A percentile compares a stretch with the other conserved stretches of the same genome.
Conservation (phyloP, 805 yeast species). For the Ascoidea tarda region DNA sequence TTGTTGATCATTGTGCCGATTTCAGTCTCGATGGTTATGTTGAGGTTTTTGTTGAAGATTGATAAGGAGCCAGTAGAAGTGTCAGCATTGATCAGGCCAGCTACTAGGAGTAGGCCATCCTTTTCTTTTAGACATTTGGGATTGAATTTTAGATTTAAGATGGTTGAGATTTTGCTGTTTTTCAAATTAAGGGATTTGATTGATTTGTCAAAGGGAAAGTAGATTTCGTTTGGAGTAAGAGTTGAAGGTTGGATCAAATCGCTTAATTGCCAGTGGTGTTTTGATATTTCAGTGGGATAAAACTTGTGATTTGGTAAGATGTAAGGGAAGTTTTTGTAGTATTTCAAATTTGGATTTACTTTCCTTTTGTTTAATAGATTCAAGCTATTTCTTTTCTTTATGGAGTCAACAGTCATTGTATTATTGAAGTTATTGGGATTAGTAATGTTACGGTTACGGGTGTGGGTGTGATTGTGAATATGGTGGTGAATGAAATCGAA, state of each 20-base stretch:
- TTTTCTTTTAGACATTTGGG: slow-evolving; percentile 59
- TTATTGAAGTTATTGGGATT: neutral
- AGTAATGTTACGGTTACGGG: no score
- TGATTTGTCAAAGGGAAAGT: slow-evolving; percentile 44
- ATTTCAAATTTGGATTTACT: no score
- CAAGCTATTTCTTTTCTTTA: no score
- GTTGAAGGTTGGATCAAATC: slow-evolving; percentile 50
- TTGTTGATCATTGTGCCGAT: slow-evolving; percentile 77
- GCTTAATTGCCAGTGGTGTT: slow-evolving; percentile 67
- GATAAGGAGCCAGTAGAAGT: neutral
- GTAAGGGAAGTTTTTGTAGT: neutral
- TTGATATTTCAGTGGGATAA: slow-evolving; percentile 18
- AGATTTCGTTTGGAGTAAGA: slow-evolving; percentile 26
- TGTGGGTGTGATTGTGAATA: neutral
- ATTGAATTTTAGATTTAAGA: slow-evolving; percentile 41
- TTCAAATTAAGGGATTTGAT: slow-evolving; percentile 31
- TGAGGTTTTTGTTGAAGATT: neutral
- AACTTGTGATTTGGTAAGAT: neutral
- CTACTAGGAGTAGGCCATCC: slow-evolving; percentile 33
- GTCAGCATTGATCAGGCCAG: slow-evolving; percentile 24
- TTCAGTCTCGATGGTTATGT: slow-evolving; percentile 22
- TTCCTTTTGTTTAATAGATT: no score
- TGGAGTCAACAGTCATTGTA: neutral
- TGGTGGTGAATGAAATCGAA: neutral
- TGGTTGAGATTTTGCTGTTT: slow-evolving; percentile 21